Evolutionary conservation across 768 basidiomycete species (phyloP).

Genomic region (Tricholomella constricta): DNA sequence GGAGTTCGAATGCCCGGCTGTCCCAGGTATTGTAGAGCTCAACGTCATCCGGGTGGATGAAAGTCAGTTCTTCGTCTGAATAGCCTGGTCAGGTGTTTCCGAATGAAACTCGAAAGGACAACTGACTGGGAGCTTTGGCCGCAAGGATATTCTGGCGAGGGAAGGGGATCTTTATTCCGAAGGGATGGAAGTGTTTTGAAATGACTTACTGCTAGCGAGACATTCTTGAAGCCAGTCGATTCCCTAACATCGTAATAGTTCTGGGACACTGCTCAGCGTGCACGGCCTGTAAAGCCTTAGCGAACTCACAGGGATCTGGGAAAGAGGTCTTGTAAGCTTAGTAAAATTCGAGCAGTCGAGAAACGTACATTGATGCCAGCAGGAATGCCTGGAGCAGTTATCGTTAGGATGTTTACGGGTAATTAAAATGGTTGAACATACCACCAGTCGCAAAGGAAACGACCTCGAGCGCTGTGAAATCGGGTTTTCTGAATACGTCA

Average conservation of each 20-base stretch:
- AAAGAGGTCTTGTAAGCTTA: constrained; percentile 1
- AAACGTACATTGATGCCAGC: constrained; percentile 76
- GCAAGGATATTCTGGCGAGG: constrained; percentile 70
- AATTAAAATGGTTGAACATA: constrained; percentile 27
- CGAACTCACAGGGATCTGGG: constrained; percentile 61
- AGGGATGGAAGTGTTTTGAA: background rate
- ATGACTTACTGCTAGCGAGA: constrained; percentile 69
- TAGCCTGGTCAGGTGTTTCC: background rate
- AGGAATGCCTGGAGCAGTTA: constrained; percentile 62
- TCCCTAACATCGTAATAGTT: constrained; percentile 88
- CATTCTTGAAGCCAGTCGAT: constrained; percentile 85
- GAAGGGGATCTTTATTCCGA: background rate
- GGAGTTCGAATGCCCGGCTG: constrained; percentile 76
- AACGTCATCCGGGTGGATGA: constrained; percentile 79
- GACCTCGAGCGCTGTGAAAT: constrained; percentile 85
- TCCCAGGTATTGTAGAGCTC: constrained; percentile 80
- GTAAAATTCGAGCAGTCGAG: background rate
- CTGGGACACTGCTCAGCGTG: constrained; percentile 29
- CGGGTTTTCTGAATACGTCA: constrained; percentile 82
- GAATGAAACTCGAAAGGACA: background rate
- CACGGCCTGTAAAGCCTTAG: background rate
- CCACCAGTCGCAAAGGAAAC: constrained; percentile 84
- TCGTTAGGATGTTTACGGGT: background rate
- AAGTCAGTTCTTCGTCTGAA: constrained; percentile 75
- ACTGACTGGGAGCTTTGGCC: constrained; percentile 81